These are phyloP conservation scores for Mortierella sp. DNA, from an alignment of 371 early-diverging fungal genomes.

Conservation along the genomic window DNA sequence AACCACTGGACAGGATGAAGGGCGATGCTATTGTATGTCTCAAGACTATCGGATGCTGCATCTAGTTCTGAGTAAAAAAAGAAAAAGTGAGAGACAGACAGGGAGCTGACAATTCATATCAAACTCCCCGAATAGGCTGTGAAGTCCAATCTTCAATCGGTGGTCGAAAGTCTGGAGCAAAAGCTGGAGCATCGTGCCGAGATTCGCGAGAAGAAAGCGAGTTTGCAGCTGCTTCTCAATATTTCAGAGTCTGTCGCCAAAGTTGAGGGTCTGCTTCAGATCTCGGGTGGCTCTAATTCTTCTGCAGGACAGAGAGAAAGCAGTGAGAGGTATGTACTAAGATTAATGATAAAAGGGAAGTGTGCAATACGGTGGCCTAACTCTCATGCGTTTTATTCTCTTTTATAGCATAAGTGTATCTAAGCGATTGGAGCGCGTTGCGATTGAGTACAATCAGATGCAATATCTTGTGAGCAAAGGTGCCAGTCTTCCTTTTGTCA, in stretches of 20 bases:
- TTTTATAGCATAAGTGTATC: conserved; percentile 43
- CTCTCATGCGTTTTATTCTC: neutral
- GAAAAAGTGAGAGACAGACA: too few relatives aligned
- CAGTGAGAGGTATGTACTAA: conserved; percentile 19
- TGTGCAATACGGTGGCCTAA: neutral
- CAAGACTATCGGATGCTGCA: too few relatives aligned
- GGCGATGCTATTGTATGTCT: conserved; percentile 67
- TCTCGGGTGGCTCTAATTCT: conserved; percentile 53
- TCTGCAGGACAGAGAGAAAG: conserved; percentile 38
- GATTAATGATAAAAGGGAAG: neutral
- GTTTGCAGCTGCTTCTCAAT: conserved; percentile 73
- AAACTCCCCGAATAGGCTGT: conserved; percentile 64
- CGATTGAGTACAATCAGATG: conserved; percentile 88
- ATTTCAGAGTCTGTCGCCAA: conserved; percentile 82
- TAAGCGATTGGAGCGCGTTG: conserved; percentile 88
- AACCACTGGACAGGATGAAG: conserved; percentile 70
- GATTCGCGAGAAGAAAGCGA: conserved; percentile 77
- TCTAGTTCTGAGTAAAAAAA: too few relatives aligned
- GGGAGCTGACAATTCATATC: too few relatives aligned
- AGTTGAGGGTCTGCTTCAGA: conserved; percentile 76
- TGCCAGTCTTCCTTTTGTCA: conserved; percentile 76
- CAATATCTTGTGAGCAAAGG: conserved; percentile 79
- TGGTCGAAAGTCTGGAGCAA: conserved; percentile 66
- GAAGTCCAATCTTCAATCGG: conserved; percentile 61
- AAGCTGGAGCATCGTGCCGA: conserved; percentile 71